These are phyloP conservation scores for Cryptococcus hybrid DNA, from an alignment of 1,284 basidiomycete genomes.

Conservation along the genomic window DNA sequence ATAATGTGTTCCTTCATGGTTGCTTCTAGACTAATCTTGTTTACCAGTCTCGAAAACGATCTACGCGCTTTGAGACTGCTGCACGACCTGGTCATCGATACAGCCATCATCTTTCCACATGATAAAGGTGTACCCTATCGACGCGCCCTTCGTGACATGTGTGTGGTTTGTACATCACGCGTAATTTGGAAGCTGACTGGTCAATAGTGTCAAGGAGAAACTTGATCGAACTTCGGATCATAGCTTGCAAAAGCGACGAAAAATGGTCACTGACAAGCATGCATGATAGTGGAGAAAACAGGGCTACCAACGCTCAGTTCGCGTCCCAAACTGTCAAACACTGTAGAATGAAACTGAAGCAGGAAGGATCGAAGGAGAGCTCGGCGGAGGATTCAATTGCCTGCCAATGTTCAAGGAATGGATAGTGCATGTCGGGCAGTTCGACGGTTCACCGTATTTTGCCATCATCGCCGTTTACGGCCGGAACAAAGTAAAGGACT, in stretches of 20 bases:
- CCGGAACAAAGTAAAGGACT: too few relatives aligned
- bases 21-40: not conserved
- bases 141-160: conserved; percentile 75
- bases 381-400: too few relatives aligned
- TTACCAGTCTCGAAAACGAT: conserved; percentile 74
- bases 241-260: conserved; percentile 70
- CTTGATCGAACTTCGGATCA: conserved; percentile 61
- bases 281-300: too few relatives aligned
- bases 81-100: conserved; percentile 78
- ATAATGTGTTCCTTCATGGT: not conserved
- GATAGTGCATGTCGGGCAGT: too few relatives aligned
- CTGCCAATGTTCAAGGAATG: too few relatives aligned
- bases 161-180: conserved; percentile 36
- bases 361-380: too few relatives aligned
- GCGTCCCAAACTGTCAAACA: too few relatives aligned
- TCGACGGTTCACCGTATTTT: too few relatives aligned
- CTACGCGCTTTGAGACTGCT: conserved; percentile 79
- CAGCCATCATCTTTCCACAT: conserved; percentile 79
- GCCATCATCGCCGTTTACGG: too few relatives aligned
- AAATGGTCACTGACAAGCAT: too few relatives aligned
- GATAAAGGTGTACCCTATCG: conserved; percentile 72
- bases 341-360: too few relatives aligned
- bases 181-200: not conserved
- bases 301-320: too few relatives aligned
- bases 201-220: conserved; percentile 66